These are phyloP conservation scores for Apium graveolens DNA, from an alignment of 129 eudicot species.

Conservation along the genomic window DNA sequence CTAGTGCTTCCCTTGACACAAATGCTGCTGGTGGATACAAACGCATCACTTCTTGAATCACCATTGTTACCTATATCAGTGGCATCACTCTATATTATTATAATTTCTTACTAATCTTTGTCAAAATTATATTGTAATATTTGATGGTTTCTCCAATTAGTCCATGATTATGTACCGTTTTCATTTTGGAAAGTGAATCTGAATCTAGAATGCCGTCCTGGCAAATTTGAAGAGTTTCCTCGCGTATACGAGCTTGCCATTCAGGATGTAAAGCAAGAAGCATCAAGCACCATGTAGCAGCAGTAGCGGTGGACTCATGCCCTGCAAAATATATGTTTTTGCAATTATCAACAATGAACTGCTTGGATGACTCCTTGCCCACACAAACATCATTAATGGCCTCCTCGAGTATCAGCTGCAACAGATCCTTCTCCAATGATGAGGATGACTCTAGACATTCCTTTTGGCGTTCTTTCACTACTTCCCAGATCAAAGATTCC, in stretches of 20 bases:
- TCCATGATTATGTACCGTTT: constrained; percentile 39
- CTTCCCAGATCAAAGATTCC: constrained; percentile 74
- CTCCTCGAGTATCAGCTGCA: constrained; percentile 73
- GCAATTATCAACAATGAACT: constrained; percentile 79
- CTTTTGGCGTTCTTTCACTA: constrained; percentile 43
- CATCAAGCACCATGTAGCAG: constrained; percentile 91
- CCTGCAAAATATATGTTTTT: constrained; percentile 91
- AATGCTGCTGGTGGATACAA: constrained; percentile 90
- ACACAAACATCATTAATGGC: constrained; percentile 47
- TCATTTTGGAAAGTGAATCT: constrained; percentile 61
- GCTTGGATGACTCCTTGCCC: constrained; percentile 44
- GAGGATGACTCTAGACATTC: constrained; percentile 35
- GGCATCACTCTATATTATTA: neutral
- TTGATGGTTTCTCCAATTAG: neutral
- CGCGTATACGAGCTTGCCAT: constrained; percentile 60
- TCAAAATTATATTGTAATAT: neutral
- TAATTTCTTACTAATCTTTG: neutral
- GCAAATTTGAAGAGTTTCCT: constrained; percentile 52
- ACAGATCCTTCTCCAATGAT: constrained; percentile 46
- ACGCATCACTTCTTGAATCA: constrained; percentile 79
- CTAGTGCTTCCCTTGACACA: constrained; percentile 81
- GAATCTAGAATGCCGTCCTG: constrained; percentile 34
- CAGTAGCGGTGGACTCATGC: constrained; percentile 72
- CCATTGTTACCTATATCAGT: constrained; percentile 55
- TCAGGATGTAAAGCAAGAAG: constrained; percentile 72